A percentile compares a stretch with the other conserved stretches of the same genome.
These are phyloP conservation scores for Wickerhamiella dianesei DNA, from an alignment of 805 yeast genomes.

Conservation along the genomic window DNA sequence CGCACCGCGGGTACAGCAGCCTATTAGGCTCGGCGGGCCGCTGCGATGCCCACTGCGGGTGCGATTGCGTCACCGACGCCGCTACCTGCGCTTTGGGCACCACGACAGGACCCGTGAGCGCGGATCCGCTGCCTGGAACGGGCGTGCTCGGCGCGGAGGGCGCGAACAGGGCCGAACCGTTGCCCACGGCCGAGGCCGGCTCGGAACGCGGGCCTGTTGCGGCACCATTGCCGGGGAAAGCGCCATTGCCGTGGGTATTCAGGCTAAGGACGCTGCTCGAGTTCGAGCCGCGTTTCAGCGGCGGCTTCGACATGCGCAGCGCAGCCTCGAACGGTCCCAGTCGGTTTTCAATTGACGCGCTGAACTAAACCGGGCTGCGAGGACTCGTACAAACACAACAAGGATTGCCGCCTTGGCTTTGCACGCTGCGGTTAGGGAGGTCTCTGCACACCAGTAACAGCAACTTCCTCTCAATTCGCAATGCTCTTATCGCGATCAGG, in stretches of 20 bases:
- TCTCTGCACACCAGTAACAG: too few species aligned
- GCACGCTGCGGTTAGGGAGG: too few species aligned
- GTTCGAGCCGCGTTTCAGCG: constrained; percentile 2
- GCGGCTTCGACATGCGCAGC: constrained; percentile 1
- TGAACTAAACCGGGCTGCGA: too few species aligned
- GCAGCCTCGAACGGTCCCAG: too few species aligned
- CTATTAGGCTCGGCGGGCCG: constrained; percentile 34
- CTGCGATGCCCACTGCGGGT: constrained; percentile 16
- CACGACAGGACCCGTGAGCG: constrained; percentile 8
- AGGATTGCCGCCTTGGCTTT: too few species aligned
- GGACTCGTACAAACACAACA: too few species aligned
- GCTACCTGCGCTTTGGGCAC: constrained; percentile 11
- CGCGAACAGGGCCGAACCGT: neutral
- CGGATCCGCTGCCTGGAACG: neutral
- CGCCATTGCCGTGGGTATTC: too few species aligned
- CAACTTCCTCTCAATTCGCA: neutral
- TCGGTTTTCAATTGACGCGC: too few species aligned
- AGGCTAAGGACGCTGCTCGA: constrained; percentile 3
- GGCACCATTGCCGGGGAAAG: too few species aligned
- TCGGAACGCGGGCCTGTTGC: neutral
- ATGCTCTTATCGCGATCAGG: neutral
- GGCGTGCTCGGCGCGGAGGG: neutral
- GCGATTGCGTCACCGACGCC: constrained; percentile 15
- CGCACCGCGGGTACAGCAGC: constrained; percentile 57
- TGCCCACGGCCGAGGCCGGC: neutral